Evolutionary conservation across 75 land plant species (phyloP), one percentile per base, ranked within the genome.

Genomic region (Azolla pinnata): DNA sequence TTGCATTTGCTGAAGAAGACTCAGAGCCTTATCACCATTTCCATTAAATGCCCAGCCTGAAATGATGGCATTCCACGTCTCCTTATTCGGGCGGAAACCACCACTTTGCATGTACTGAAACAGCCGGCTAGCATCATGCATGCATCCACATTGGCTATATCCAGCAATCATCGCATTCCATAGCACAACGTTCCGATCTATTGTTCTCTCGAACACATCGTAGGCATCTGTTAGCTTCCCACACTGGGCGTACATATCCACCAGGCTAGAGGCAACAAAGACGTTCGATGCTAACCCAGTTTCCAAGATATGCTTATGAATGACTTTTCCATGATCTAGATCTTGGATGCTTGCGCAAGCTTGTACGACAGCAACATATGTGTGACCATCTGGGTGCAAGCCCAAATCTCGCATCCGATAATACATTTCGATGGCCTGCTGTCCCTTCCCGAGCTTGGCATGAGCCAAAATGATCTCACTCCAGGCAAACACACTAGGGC

Each of bases 161-260:
- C 68, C 68, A 42, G 66, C 66, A 38, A 66, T 63, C 52, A 66
- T 5, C 44, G 68, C 17, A 63, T 60, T 66, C 68, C 68, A 66
- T 66, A 64, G 44, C 27, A 66, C 67, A 28, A 66, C 68, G 63
- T 64, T 61, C 31, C 20, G 53, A 12, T 31, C 23, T 4, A 16
- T 25, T 68, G 63, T 42, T 40, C 29, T 38, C 2, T 66, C 48
- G 29, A 66, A 61, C 18, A 66, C 68, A 29, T 33, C 24, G 45
- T 30, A 24, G 26, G 68, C 68, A 60, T 61, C 51, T 30, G 25
- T 29, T 16, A 62, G 23, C 10, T 38, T 46, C 20, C 53, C 67
- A 46, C 68, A 60, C 3, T 63, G 34, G 0, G 45, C 33, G 44
- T 66, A 66, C 68, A 66, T 66, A 33, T 29, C 28, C n/a, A 66